Evolutionary conservation across 2,329 filamentous ascomycete genomes (phyloP), one percentile per base, ranked within the genome.

Genomic region (Phyllosticta citriasiana): DNA sequence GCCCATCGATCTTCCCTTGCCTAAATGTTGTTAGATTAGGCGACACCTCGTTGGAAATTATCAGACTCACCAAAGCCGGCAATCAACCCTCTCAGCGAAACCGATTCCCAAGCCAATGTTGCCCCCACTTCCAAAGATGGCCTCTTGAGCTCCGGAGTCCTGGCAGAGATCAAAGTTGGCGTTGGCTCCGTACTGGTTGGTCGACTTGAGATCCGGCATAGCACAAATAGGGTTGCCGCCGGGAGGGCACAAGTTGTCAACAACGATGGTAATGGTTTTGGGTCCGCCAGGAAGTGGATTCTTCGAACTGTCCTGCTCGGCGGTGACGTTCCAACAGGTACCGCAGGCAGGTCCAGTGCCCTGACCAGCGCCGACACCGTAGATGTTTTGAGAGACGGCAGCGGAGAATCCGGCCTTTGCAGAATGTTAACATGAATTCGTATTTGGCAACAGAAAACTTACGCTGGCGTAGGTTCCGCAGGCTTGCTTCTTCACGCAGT

Each of bases 161-260:
- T 67, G 70, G 67, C 75, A 77, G 35, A 76, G 67, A 60, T 77
- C 73, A 64, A 77, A 76, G 66, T 77, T 73, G 57, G 76, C 67
- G 52, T 74, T 72, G 7, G 71, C 73, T 4, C 75, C 75, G 64
- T 74, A 74, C 60, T 69, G 71, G 63, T 75, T 76, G 2, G 71
- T 70, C 3, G 67, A 69, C 10, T 60, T 59, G 1, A 74, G 64
- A 3, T 67, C 67, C 10, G 65, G 66, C 67, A 74, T 72, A 4
- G 72, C 58, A 64, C 75, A 77, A 14, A 76, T 65, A 24, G 72
- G 68, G 60, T 77, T 77, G 2, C 72, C 72, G 2, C 65, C 30
- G 0, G 68, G 70, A 8, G 75, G 75, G 61, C 75, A 77, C 2
- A 77, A 66, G 63, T 77, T 77, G 62, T 74, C 75, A 57, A 77